phyloP scores from a whole-genome alignment of 768 basidiomycete species.

The Mrakia hoshinonis region DNA sequence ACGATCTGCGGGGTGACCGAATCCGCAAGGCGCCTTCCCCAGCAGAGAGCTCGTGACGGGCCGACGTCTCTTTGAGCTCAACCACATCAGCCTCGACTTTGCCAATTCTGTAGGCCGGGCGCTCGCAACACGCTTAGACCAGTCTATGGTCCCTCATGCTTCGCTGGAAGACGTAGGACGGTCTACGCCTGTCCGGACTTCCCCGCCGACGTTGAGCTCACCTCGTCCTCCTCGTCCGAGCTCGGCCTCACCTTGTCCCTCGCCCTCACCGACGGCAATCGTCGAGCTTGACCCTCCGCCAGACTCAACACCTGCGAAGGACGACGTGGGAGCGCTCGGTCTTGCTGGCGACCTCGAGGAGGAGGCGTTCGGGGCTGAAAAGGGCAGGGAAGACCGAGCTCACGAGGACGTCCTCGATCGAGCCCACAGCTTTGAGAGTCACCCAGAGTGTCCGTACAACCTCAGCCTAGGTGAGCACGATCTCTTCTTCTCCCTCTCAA shows the following conservation, averaged over 20 bases:
- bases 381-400: not conserved
- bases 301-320: not conserved
- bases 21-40: too few relatives aligned
- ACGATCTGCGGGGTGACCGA: too few relatives aligned
- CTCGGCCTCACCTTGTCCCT: not conserved
- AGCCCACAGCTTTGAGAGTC: not conserved
- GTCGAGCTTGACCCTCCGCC: not conserved
- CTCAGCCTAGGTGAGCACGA: not conserved
- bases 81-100: too few relatives aligned
- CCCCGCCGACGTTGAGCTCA: not conserved
- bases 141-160: not conserved
- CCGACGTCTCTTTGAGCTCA: too few relatives aligned
- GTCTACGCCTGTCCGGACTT: not conserved
- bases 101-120: too few relatives aligned
- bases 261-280: not conserved
- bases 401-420: not conserved
- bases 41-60: too few relatives aligned
- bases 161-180: not conserved
- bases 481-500: not conserved
- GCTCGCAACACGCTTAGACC: not conserved
- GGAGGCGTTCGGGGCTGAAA: not conserved
- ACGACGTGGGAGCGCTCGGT: not conserved
- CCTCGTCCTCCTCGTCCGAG: not conserved
- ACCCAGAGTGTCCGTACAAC: not conserved
- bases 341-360: not conserved